Base-by-base conservation (phyloP, 352 stramenopile genomes). In the Pythium insidiosum region DNA sequence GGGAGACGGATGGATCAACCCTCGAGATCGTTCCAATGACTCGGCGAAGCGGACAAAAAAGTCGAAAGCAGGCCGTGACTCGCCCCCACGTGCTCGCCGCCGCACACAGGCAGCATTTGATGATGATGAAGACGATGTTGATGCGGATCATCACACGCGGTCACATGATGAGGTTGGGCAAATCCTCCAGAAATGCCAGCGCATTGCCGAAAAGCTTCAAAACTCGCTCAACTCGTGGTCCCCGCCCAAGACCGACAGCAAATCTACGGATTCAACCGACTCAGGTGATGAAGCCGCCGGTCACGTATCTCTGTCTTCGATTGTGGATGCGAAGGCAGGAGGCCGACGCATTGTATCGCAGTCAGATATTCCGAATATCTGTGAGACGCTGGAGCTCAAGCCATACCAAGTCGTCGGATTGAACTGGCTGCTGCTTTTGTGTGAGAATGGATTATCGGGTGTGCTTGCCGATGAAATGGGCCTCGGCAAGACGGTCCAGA, bases 401-500 rank as follows among this genome's bases (percentile, higher is more conserved):
- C 79, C 81, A 15, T 94, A 94, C 48, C 81, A 94, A 55, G 61
- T 86, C 3, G 81, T 91, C 20, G 81, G 81, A 3, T 55, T 94
- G 15, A 94, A 94, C 30, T 94, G 81, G 81, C 39, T 94, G 29
- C 43, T 90, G 20, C 29, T 91, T 13, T 56, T 91, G 5, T 79
- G 80, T 36, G 62, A 88, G 46, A 86, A 94, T 58, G 76, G 73
- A 11, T 65, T 91, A 19, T 90, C 76, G 5, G 73, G 77, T 7
- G 79, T 94, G 29, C 44, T 94, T 4, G 73, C 80, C 0, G 77
- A 96, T 48, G 86, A 96, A 43, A 96, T 96, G 90, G 88, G 90
- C 18, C 72, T 97, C 4, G 93, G 93, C 12, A 99, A 99, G 65
- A 94, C 82, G 2, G 79, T 91, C 2, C 82, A 94, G 47, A 86